Evolutionary conservation across 495 filamentous ascomycete genomes (phyloP).

Genomic region (Xylaria flabelliformis): DNA sequence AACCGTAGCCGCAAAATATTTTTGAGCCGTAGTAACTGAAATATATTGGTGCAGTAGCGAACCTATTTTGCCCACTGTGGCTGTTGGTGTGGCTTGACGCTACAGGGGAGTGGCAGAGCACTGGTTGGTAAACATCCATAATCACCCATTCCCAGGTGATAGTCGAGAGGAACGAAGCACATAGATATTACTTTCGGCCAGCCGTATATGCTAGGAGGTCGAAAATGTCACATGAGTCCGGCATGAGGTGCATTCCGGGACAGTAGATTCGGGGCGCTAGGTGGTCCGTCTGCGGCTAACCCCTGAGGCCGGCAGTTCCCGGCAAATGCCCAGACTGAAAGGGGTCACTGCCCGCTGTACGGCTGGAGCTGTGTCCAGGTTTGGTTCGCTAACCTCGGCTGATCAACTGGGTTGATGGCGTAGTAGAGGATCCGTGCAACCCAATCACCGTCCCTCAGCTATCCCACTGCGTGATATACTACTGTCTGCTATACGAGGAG

Average conservation of each 20-base stretch:
- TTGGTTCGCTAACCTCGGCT: neutral
- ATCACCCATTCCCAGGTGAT: neutral
- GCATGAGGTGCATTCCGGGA: neutral
- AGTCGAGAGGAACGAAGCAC: neutral
- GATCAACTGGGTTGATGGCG: neutral
- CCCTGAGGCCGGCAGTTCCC: neutral
- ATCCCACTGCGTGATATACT: neutral
- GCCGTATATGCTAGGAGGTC: neutral
- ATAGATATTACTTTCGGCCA: neutral
- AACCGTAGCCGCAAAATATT: neutral
- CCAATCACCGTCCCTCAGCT: neutral
- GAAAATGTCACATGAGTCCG: neutral
- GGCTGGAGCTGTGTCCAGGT: neutral
- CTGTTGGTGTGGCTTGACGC: slow-evolving; percentile 11
- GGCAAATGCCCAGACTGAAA: neutral
- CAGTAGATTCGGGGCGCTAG: neutral
- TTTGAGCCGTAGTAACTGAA: neutral
- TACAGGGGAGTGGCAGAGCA: neutral
- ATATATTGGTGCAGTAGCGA: neutral
- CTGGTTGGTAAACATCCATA: neutral
- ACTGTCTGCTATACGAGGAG: neutral
- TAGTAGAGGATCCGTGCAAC: neutral
- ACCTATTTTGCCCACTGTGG: slow-evolving; percentile 6
- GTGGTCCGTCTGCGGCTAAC: neutral
- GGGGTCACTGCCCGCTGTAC: neutral